Evolutionary conservation across 2,329 filamentous ascomycete species (phyloP), one percentile per base, ranked within the genome.

Genomic region (Diaporthe caulivora): DNA sequence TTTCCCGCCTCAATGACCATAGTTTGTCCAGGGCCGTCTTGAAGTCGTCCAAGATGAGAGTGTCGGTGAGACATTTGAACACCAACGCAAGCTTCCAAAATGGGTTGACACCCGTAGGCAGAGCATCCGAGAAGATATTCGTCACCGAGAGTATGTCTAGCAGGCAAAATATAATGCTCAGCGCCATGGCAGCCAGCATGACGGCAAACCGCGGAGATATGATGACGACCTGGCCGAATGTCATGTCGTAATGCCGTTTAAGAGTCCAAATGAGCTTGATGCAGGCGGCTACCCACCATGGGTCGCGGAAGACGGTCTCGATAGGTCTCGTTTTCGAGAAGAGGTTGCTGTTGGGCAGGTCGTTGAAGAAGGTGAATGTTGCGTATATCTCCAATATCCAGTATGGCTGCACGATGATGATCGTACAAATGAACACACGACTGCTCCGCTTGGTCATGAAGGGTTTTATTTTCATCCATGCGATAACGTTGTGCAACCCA

Each of bases 11-110:
- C 3, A 71, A 65, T 42, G 47, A 31, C 67, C 71, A 73, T 21
- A 79, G 73, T 60, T 77, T 76, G 64, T 87, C 86, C 7, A 88
- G 79, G 0, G 85, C 86, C 3, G 90, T 91, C 78, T 92, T 92
- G 86, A 93, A 93, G 77, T 93, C 91, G 77, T 93, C 91, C 15
- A 93, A 86, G 68, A 93, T 87, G 68, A 93, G 89, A 0, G 88
- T 90, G 78, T 93, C 91, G 26, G 90, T 92, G 60, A 92, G 85
- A 75, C 91, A 92, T 81, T 92, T 92, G 85, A 92, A 92, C 29
- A 92, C 87, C 58, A 91, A 89, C 0, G 88, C 86, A 15, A 91
- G 78, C 78, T 85, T 89, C 90, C 90, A 92, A 79, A 91, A 92
- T 0, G 90, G 90, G 77, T 92, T 91, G 77, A 92, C 89, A 10